A percentile compares a stretch with the other conserved stretches of the same genome.
Conservation (phyloP, 1,284 basidiomycete species). For the Pterulicium gracile region DNA sequence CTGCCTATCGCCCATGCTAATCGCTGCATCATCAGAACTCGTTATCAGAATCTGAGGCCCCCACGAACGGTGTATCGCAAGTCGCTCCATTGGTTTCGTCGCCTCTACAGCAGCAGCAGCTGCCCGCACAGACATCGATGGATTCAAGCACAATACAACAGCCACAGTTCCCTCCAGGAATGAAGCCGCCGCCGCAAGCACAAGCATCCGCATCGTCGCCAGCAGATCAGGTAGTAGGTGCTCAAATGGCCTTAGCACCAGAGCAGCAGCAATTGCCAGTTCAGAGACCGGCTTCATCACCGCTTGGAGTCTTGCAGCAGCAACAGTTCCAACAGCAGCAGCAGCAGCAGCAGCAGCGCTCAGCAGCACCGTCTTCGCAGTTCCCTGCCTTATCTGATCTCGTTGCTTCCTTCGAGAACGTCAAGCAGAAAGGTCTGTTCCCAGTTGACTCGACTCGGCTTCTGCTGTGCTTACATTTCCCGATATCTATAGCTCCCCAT, state of each 20-base stretch:
- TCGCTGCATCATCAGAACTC: no score
- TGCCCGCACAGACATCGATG: slow-evolving; percentile 18
- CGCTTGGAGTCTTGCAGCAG: slow-evolving; percentile 5
- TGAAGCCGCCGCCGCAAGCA: slow-evolving; percentile 26
- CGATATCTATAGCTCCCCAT: slow-evolving; percentile 50
- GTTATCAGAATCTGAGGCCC: no score
- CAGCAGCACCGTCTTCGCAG: slow-evolving; percentile 25
- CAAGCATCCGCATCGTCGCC: slow-evolving; percentile 13
- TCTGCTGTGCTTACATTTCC: slow-evolving; percentile 9
- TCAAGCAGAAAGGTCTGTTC: slow-evolving; percentile 80
- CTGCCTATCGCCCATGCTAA: no score
- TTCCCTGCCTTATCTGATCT: slow-evolving; percentile 86
- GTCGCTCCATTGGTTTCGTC: no score
- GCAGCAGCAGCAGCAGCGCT: slow-evolving; percentile 20
- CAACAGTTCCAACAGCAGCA: slow-evolving; percentile 17
- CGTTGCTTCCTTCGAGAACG: slow-evolving; percentile 90
- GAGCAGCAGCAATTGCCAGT: slow-evolving; percentile 5
- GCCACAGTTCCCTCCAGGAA: slow-evolving; percentile 60
- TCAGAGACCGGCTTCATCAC: slow-evolving; percentile 14
- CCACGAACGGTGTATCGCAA: no score
- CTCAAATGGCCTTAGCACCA: slow-evolving; percentile 18
- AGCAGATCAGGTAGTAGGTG: slow-evolving; percentile 28
- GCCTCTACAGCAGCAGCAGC: slow-evolving; percentile 16
- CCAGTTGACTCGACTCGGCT: background rate
- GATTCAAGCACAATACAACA: slow-evolving; percentile 38